Base-by-base conservation (phyloP, 2,329 filamentous ascomycete species). In the Scedosporium minutisporum region DNA sequence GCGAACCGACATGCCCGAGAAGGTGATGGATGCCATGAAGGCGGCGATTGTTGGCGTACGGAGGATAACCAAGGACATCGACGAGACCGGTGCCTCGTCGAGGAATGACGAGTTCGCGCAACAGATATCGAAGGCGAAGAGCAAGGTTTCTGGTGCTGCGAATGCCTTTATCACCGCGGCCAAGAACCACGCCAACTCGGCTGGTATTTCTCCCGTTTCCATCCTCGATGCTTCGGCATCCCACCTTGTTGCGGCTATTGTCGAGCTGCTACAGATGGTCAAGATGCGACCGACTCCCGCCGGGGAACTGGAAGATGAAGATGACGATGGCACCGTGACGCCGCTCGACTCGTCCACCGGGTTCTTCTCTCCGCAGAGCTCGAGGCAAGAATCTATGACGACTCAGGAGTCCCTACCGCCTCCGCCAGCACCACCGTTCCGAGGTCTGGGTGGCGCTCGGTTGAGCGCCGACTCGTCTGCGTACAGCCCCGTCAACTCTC, bases 141-240 rank as follows among this genome's bases (percentile, higher is more conserved):
- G 85, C 59, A 88, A 88, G 64, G 89, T 97, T 3, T 96, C 92
- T n/a, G 88, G 89, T 2, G 96, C 93, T 1, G 93, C 95, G 58
- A 97, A 97, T 79, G 95, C 93, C 70, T 80, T 99, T 63, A 97
- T 97, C 69, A 97, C 93, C 2, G 91, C 93, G 1, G 89, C 91
- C 41, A 96, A 96, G 77, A 96, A 96, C 71, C 96, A 95, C 73
- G 88, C 90, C 41, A 83, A 85, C 10, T 87, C 91, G 0, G 87
- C 85, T 21, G 95, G 95, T 33, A 83, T 99, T 38, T 93, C 91
- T 1, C 95, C 95, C 0, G 88, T 99, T n/a, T 96, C 91, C 5
- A 77, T 99, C 3, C 80, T 99, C 23, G 95, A 99, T 73, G 95
- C 93, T 3, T 93, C 95, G 2, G 92, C 93, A 6, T 95, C 91